Percentiles rank a stretch among this genome's conserved stretches.
Conservation (phyloP, 768 basidiomycete species). For the Gloeostereum incarnatum region DNA sequence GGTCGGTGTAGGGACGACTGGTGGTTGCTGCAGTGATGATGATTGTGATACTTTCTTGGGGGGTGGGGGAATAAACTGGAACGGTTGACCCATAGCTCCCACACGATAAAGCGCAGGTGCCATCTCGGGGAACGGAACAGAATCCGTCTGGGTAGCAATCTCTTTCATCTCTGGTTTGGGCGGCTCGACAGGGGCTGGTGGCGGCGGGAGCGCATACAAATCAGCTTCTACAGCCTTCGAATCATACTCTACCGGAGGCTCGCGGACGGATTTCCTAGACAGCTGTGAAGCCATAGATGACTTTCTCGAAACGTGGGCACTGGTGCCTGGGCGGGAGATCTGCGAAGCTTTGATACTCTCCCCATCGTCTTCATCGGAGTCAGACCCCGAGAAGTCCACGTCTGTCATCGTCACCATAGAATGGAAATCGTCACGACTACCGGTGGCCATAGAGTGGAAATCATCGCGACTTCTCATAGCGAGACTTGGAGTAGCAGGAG, state of each 20-base stretch:
- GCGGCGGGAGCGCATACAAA: conserved; percentile 7
- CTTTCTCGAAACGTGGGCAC: no score
- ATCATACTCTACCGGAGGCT: conserved; percentile 37
- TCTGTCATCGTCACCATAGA: conserved; percentile 67
- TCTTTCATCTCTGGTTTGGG: conserved; percentile 60
- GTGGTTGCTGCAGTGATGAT: conserved; percentile 18
- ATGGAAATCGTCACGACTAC: conserved; percentile 57
- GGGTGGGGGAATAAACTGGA: conserved; percentile 58
- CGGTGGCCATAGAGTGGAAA: conserved; percentile 8
- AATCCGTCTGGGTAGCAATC: conserved; percentile 74
- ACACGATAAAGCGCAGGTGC: conserved; percentile 45
- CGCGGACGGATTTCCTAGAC: conserved; percentile 11
- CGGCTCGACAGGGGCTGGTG: conserved; percentile 13
- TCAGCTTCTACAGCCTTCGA: conserved; percentile 27
- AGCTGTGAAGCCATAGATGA: no score
- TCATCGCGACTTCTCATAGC: no score
- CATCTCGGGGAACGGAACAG: conserved; percentile 18
- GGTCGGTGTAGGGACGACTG: conserved; percentile 23
- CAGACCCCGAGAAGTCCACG: no score
- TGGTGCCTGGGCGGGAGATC: conserved; percentile 17
- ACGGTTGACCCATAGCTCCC: conserved; percentile 38
- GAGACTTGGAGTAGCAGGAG: no score
- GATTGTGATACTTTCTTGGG: conserved; percentile 22
- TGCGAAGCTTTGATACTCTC: conserved; percentile 70
- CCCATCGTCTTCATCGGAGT: conserved; percentile 16